Evolutionary conservation across 23 red algal species (phyloP).

Genomic region (Pyropia yezoensis): DNA sequence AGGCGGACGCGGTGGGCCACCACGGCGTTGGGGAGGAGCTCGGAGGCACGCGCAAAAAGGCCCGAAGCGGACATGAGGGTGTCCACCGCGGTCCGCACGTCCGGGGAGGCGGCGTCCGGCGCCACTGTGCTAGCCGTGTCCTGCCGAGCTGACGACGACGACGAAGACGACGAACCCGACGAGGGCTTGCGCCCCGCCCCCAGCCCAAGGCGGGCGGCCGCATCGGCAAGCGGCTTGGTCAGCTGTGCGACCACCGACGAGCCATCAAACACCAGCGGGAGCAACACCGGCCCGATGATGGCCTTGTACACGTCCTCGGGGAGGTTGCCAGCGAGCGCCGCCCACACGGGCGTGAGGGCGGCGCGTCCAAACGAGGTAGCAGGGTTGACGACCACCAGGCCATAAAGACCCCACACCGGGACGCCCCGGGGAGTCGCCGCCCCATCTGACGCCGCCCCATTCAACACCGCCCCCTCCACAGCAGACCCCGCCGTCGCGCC

Average conservation of each 20-base stretch:
- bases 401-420: constrained; percentile 1
- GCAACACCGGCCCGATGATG: constrained; percentile 16
- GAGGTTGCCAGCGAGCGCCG: background rate
- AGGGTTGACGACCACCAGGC: constrained; percentile 51
- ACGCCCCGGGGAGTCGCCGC: too few relatives aligned
- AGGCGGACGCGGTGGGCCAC: constrained; percentile 29
- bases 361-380: constrained; percentile 42
- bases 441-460: too few relatives aligned
- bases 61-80: background rate
- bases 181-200: background rate
- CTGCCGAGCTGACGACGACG: constrained; percentile 10
- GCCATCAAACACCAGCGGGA: background rate
- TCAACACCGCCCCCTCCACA: too few relatives aligned
- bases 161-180: constrained; percentile 15
- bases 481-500: too few relatives aligned
- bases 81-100: too few relatives aligned
- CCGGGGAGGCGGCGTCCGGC: too few relatives aligned
- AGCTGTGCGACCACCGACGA: background rate
- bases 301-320: constrained; percentile 30
- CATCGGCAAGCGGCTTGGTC: background rate
- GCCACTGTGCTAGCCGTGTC: constrained; percentile 13
- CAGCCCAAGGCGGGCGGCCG: too few relatives aligned
- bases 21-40: constrained; percentile 30
- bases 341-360: background rate
- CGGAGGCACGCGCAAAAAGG: constrained; percentile 4